A percentile compares a stretch with the other conserved stretches of the same genome.
Evolutionary conservation across 2,329 filamentous ascomycete species (phyloP).

Genomic region (Sporothrix variecibatus): DNA sequence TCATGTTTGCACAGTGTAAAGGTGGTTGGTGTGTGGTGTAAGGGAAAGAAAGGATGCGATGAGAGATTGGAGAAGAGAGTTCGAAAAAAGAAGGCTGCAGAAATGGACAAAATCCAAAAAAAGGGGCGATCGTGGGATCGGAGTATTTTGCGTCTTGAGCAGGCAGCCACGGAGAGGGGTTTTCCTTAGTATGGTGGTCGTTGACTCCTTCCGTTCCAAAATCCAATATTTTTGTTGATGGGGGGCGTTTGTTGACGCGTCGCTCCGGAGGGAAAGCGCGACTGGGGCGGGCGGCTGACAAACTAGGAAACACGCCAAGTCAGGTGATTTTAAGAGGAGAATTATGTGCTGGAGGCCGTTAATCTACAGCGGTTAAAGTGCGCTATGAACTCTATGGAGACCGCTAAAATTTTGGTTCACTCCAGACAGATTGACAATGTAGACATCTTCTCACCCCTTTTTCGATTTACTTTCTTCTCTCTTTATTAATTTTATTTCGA

Average conservation of each 20-base stretch:
- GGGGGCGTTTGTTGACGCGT: slow-evolving; percentile 32
- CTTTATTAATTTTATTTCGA: background rate
- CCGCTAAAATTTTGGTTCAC: background rate
- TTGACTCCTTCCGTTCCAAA: background rate
- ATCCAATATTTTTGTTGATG: slow-evolving; percentile 14
- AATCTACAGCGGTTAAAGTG: background rate
- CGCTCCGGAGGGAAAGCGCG: slow-evolving; percentile 29
- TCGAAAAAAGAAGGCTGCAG: background rate
- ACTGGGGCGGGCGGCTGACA: slow-evolving; percentile 26
- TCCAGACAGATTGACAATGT: background rate
- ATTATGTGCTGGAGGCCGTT: background rate
- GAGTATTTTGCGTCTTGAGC: background rate
- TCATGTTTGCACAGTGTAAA: slow-evolving; percentile 42
- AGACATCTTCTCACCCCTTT: background rate
- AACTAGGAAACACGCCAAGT: slow-evolving; percentile 31
- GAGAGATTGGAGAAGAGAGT: background rate
- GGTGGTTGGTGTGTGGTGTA: background rate
- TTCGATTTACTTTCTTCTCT: background rate
- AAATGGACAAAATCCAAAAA: background rate
- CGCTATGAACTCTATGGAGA: background rate
- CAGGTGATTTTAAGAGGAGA: slow-evolving; percentile 30
- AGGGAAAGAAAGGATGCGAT: background rate
- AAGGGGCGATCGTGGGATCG: background rate
- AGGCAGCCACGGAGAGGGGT: slow-evolving; percentile 22
- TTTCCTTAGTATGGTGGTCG: background rate